Base-by-base conservation (phyloP, 1,139 yeast genomes). In the Kodamaea sp. region DNA sequence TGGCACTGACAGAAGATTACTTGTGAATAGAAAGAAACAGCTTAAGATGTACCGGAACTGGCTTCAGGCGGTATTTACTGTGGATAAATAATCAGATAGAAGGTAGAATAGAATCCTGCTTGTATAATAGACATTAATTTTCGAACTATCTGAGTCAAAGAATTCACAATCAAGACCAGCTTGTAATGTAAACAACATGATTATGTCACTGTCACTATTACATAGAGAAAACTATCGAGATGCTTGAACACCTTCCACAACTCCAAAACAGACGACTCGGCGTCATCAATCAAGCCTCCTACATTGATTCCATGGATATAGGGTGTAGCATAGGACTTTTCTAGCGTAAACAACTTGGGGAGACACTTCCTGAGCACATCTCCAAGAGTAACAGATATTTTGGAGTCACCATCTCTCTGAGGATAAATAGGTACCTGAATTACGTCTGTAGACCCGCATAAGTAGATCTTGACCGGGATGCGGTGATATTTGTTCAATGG, bases 1-100 rank as follows among this genome's bases (percentile, higher is more conserved):
- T 28, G 97, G 89, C 1, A 83, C 96, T 1, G 98, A 92, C 63
- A 76, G 97, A 57, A 70, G 98, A 48, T 70, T 92, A 46, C 69
- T 92, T 50, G 97, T 94, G 24, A 92, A 92, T 59, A 74, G 99
- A 54, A 90, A 90, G 65, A 83, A 92, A 53, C 85, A 83, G 56
- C 65, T 92, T 48, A 92, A 92, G 61, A 92, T 92, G 99, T 92
- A 88, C 58, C 73, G 99, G 51, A 88, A 89, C 43, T 92, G 99
- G 99, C 66, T 92, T 40, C 98, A 92, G 61, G 97, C 94, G 3
- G 89, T 85, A 24, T 90, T 90, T 57, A 35, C 21, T 9, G 9
- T 7, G 8, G 21, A 23, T 5, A 16, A 23, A 42, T 44, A 7
- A 37, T n/a, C n/a, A n/a, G n/a, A n/a, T n/a, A n/a, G n/a, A n/a